These are phyloP conservation scores for Artomyces pyxidatus DNA, from an alignment of 768 basidiomycete genomes.

Conservation along the genomic window DNA sequence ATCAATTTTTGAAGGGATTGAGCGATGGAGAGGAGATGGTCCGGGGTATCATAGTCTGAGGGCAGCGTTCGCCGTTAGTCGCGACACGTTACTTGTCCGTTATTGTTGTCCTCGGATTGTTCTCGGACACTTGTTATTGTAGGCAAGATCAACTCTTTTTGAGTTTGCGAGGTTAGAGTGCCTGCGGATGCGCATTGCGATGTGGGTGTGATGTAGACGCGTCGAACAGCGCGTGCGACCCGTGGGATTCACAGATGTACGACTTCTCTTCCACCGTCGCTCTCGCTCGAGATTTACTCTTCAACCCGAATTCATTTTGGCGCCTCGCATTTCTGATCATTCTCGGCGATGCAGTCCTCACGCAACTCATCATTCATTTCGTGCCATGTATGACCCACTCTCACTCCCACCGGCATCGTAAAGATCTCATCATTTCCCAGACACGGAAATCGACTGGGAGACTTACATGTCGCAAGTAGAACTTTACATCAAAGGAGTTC, in stretches of 20 bases:
- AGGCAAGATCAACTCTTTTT: too few species aligned
- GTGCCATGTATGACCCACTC: conserved; percentile 62
- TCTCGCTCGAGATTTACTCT: conserved; percentile 30
- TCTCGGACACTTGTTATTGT: too few species aligned
- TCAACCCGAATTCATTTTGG: conserved; percentile 59
- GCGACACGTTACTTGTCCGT: too few species aligned
- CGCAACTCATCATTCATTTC: conserved; percentile 70
- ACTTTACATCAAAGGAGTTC: conserved; percentile 71
- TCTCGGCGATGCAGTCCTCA: conserved; percentile 69
- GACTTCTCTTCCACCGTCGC: background rate
- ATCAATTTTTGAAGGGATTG: conserved; percentile 42
- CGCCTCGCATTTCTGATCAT: conserved; percentile 54
- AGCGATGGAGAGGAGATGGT: conserved; percentile 32
- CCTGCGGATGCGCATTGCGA: too few species aligned
- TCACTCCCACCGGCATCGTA: conserved; percentile 3
- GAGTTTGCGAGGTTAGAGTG: too few species aligned
- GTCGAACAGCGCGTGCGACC: too few species aligned
- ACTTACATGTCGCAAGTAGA: conserved; percentile 91
- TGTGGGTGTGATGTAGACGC: too few species aligned
- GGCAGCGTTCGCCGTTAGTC: too few species aligned
- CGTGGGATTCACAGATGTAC: too few species aligned
- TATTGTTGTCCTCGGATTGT: too few species aligned
- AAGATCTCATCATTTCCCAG: conserved; percentile 34
- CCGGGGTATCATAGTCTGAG: background rate
- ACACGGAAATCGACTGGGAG: conserved; percentile 97